These are phyloP conservation scores for Apiosordaria backusii DNA, from an alignment of 495 filamentous ascomycete genomes.

Conservation along the genomic window DNA sequence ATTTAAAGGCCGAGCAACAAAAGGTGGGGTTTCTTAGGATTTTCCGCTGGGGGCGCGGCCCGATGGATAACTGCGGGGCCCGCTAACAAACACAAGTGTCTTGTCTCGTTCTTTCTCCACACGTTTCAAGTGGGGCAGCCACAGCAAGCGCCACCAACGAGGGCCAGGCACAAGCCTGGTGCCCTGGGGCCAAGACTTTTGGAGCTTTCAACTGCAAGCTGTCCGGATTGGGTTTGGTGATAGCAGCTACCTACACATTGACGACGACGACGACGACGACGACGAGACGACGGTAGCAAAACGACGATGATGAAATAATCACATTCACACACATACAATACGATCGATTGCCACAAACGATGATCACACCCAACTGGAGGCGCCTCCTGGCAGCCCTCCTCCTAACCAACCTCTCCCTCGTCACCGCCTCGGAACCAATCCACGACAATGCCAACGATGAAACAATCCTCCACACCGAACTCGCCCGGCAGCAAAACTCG, in stretches of 20 bases:
- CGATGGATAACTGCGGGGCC: background rate
- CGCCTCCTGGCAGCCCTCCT: background rate
- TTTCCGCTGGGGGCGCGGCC: background rate
- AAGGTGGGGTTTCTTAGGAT: background rate
- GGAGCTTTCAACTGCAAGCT: background rate
- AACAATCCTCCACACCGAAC: conserved; percentile 47
- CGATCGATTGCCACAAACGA: background rate
- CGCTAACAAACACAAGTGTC: background rate
- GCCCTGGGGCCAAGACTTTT: background rate
- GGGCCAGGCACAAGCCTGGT: background rate
- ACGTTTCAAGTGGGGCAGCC: background rate
- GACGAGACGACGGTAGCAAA: no score
- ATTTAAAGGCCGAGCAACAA: background rate
- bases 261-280: background rate
- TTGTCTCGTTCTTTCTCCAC: no score
- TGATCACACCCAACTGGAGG: background rate
- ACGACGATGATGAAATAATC: background rate
- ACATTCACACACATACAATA: background rate
- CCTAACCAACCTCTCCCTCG: conserved; percentile 5
- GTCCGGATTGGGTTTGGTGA: background rate
- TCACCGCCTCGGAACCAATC: conserved; percentile 2
- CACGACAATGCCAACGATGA: conserved; percentile 31
- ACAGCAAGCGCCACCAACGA: background rate
- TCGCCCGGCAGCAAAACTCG: conserved; percentile 66
- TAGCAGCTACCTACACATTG: background rate